Evolutionary conservation across 306 rosid genomes (phyloP), one percentile per base, ranked within the genome.

Genomic region (Clitoria ternatea): DNA sequence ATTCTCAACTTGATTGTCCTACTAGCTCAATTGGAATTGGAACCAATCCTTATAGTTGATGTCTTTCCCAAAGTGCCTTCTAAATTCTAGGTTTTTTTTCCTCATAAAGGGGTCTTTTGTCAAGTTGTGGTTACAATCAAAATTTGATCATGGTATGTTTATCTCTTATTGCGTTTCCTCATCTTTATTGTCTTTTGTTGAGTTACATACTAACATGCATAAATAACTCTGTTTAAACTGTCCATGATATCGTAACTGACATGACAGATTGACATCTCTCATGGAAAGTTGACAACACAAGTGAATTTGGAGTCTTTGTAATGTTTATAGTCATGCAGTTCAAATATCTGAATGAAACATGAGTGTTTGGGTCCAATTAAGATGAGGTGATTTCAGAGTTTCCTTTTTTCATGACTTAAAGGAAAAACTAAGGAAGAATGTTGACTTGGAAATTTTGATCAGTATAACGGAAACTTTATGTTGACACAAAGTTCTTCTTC

Each of bases 91-190:
- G 2, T 36, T 57, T 44, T 42, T 56, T 1, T 30, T 40, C 60
- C 33, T 33, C 18, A 44, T 22, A 3, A 3, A 6, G 47, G 35
- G 61, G 20, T 60, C 39, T 11, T n/a, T 5, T 22, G 70, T 23
- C n/a, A 19, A 14, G 18, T 4, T 62, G 47, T 9, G 17, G 17
- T 20, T 36, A 18, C 27, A 22, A 50, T 19, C 0, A 40, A 69
- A 47, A 40, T 4, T 72, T 45, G 36, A 20, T 59, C 69, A 20
- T 60, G 37, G 19, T 6, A 19, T 62, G 24, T 15, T 52, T 27
- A 40, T 33, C 56, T 71, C 69, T 60, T 59, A 47, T 6, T 63
- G 48, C 5, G 40, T 63, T 70, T 77, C 50, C 52, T 52, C 62
- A 68, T 55, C 27, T 56, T 32, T 55, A 3, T 65, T 18, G 6